A percentile compares a stretch with the other conserved stretches of the same genome.
phyloP scores from a whole-genome alignment of 192 early-diverging fungal genomes.

The Haplosporangium gracile region DNA sequence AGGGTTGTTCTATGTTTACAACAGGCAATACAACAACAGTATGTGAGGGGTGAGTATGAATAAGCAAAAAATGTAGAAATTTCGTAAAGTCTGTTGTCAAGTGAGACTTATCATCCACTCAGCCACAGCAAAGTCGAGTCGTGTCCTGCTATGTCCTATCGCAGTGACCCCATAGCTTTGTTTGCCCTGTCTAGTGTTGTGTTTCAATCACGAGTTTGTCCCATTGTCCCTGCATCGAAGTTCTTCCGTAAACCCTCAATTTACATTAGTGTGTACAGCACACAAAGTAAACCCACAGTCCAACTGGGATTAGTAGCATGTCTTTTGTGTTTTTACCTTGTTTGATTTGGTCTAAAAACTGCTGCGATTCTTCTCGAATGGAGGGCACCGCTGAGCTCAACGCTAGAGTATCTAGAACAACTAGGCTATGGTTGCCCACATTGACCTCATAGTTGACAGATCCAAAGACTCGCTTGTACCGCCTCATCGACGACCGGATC shows the following conservation, averaged over 20 bases:
- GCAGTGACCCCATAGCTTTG: too few species aligned
- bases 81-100: too few species aligned
- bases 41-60: neutral
- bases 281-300: neutral
- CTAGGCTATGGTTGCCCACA: slow-evolving; percentile 72
- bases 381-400: slow-evolving; percentile 61
- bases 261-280: too few species aligned
- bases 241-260: too few species aligned
- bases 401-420: slow-evolving; percentile 84
- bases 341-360: slow-evolving; percentile 61
- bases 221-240: too few species aligned
- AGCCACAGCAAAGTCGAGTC: too few species aligned
- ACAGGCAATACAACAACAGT: neutral
- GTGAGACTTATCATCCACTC: too few species aligned
- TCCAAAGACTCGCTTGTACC: slow-evolving; percentile 69
- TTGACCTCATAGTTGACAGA: slow-evolving; percentile 66
- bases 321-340: too few species aligned
- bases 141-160: too few species aligned
- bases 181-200: too few species aligned
- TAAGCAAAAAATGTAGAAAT: neutral
- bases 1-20: slow-evolving; percentile 37
- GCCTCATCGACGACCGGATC: slow-evolving; percentile 38
- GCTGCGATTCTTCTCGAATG: slow-evolving; percentile 63
- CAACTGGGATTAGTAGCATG: too few species aligned
- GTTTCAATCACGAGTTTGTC: too few species aligned